A percentile compares a stretch with the other conserved stretches of the same genome.
Conservation (phyloP, 768 basidiomycete species). For the Tricholoma furcatifolium region DNA sequence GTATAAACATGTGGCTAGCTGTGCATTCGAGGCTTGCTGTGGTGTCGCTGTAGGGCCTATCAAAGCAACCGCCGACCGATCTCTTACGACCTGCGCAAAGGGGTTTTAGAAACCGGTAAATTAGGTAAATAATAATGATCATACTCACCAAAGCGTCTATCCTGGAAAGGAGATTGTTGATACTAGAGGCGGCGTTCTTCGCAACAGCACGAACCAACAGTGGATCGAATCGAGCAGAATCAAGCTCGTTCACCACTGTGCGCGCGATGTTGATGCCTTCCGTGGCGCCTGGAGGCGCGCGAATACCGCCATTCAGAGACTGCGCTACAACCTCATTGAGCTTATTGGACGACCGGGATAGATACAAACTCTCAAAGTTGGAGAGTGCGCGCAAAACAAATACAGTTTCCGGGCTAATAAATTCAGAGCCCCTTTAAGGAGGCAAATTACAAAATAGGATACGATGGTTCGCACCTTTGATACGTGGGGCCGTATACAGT, state of each 20-base stretch:
- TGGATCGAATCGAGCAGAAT: constrained; percentile 91
- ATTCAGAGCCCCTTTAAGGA: background rate
- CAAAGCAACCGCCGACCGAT: constrained; percentile 75
- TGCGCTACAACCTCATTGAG: constrained; percentile 82
- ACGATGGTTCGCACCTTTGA: constrained; percentile 61
- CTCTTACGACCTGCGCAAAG: constrained; percentile 59
- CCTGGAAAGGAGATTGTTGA: constrained; percentile 68
- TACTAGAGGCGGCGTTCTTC: constrained; percentile 60
- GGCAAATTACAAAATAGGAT: background rate
- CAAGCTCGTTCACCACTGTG: constrained; percentile 84
- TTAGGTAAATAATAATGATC: background rate
- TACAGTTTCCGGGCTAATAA: constrained; percentile 85
- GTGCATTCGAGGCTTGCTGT: constrained; percentile 76
- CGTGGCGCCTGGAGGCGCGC: constrained; percentile 65
- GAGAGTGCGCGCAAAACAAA: constrained; percentile 82
- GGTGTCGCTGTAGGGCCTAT: constrained; percentile 76
- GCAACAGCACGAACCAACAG: constrained; percentile 79
- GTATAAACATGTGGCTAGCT: constrained; percentile 77
- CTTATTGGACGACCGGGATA: constrained; percentile 78
- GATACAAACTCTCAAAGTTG: constrained; percentile 84
- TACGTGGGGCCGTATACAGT: constrained; percentile 82
- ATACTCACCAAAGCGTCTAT: constrained; percentile 67
- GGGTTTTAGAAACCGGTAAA: background rate
- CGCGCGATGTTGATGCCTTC: constrained; percentile 82
- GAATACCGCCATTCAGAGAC: constrained; percentile 70